Evolutionary conservation across 768 basidiomycete genomes (phyloP), one percentile per base, ranked within the genome.

Genomic region (Russula emetica): DNA sequence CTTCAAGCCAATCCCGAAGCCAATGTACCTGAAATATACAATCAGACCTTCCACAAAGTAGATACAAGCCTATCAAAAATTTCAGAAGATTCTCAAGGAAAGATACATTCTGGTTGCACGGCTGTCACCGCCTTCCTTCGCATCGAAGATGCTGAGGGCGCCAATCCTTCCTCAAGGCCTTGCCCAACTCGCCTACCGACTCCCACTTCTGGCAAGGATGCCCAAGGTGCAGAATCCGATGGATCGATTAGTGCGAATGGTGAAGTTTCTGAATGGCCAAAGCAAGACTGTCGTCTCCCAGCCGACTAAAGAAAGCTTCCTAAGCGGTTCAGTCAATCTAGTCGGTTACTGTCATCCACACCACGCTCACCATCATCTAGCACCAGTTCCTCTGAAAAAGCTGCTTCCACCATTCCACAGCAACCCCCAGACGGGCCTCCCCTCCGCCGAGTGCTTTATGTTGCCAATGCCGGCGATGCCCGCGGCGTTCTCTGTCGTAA

Each of bases 381-480:
- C 58, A 60, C n/a, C 45, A 68, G 54, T 16, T 57, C 54, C 16
- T 49, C 38, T 28, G 61, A 42, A 18, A 58, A 26, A 54, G 53
- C 44, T 26, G 58, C 50, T 60, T 60, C 60, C 55, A 66, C 58
- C 63, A 61, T 60, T 60, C 63, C 66, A 26, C 68, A 69, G 26
- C 30, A 32, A 38, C 72, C 72, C 22, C 69, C 60, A 16, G 26
- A 36, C 5, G 71, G 65, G 14, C 67, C 74, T 5, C 76, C 72
- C 28, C 72, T 86, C 24, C 82, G 86, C 62, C 86, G 92, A 32
- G 90, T 97, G 51, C 77, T 99, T 42, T 99, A 98, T 74, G 88
- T 87, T 58, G 97, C 97, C 47, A 99, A 99, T 72, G 97, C 92
- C 1, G 97, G 97, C 10, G 97, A 99, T 72, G 97, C 97, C 7